These are phyloP conservation scores for Euphrasia confusa DNA, from an alignment of 257 asterid genomes.

Conservation along the genomic window DNA sequence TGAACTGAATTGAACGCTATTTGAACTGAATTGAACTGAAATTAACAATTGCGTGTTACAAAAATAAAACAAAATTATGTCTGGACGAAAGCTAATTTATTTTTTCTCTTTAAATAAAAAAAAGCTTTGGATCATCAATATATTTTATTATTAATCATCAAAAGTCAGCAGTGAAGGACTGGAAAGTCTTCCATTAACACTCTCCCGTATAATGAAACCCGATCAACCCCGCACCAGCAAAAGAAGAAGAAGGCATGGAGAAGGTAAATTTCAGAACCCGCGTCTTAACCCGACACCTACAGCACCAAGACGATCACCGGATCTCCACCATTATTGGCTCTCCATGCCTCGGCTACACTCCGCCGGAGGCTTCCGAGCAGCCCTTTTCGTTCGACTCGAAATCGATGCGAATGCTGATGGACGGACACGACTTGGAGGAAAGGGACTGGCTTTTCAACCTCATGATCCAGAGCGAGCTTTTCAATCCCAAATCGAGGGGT, in stretches of 20 bases:
- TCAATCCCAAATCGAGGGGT: constrained; percentile 65
- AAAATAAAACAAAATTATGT: too few relatives aligned
- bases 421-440: constrained; percentile 70
- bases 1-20: too few relatives aligned
- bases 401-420: constrained; percentile 76
- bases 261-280: constrained; percentile 62
- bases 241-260: constrained; percentile 37
- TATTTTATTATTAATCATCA: too few relatives aligned
- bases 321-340: constrained; percentile 25
- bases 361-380: constrained; percentile 66
- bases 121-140: too few relatives aligned
- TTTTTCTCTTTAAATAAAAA: too few relatives aligned
- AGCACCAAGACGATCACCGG: constrained; percentile 17
- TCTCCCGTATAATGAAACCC: background rate
- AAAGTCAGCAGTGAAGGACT: too few relatives aligned
- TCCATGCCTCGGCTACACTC: constrained; percentile 73
- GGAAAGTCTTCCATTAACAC: too few relatives aligned
- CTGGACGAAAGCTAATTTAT: too few relatives aligned
- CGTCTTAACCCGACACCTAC: constrained; percentile 60
- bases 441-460: constrained; percentile 81
- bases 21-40: too few relatives aligned
- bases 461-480: constrained; percentile 66
- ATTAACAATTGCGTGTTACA: too few relatives aligned
- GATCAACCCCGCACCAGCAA: background rate
- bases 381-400: constrained; percentile 44